These are phyloP conservation scores for Pseudozyma hubeiensis DNA, from an alignment of 1,284 basidiomycete species.

Conservation along the genomic window DNA sequence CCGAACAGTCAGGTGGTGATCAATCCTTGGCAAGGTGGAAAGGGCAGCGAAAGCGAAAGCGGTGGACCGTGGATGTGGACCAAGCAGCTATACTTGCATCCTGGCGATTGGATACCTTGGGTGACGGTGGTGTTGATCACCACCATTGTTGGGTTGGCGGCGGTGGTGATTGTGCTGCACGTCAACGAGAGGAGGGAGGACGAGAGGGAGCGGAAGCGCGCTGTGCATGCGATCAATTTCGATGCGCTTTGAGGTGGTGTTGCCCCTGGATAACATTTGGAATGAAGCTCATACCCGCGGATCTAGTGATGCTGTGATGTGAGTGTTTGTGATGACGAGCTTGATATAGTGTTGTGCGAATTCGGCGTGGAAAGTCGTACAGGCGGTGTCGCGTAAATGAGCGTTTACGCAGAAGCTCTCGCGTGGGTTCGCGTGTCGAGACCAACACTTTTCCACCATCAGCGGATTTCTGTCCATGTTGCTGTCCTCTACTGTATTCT, in stretches of 20 bases:
- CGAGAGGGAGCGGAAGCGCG: slow-evolving; percentile 85
- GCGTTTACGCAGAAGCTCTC: not conserved
- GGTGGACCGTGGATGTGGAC: slow-evolving; percentile 75
- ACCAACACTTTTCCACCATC: slow-evolving; percentile 27
- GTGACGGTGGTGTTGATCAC: slow-evolving; percentile 87
- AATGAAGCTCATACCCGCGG: too few relatives aligned
- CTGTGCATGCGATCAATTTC: slow-evolving; percentile 95
- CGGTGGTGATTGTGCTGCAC: slow-evolving; percentile 87
- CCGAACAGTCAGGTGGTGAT: slow-evolving; percentile 98
- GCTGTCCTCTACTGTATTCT: not conserved
- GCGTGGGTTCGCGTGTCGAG: slow-evolving; percentile 15
- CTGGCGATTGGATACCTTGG: slow-evolving; percentile 97
- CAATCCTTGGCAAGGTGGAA: slow-evolving; percentile 76
- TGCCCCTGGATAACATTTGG: not conserved
- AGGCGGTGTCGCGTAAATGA: slow-evolving; percentile 29
- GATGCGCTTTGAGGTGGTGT: slow-evolving; percentile 78
- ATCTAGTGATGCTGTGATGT: too few relatives aligned
- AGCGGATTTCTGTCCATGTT: too few relatives aligned
- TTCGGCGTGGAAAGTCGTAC: not conserved
- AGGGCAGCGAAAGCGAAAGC: slow-evolving; percentile 14
- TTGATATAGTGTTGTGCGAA: not conserved
- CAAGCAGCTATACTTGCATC: slow-evolving; percentile 88
- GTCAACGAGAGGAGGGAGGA: slow-evolving; percentile 93
- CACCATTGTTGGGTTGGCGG: slow-evolving; percentile 79
- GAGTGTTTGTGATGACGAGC: too few relatives aligned